Evolutionary conservation across 495 filamentous ascomycete genomes (phyloP).

Genomic region (Aspergillus haitiensis): DNA sequence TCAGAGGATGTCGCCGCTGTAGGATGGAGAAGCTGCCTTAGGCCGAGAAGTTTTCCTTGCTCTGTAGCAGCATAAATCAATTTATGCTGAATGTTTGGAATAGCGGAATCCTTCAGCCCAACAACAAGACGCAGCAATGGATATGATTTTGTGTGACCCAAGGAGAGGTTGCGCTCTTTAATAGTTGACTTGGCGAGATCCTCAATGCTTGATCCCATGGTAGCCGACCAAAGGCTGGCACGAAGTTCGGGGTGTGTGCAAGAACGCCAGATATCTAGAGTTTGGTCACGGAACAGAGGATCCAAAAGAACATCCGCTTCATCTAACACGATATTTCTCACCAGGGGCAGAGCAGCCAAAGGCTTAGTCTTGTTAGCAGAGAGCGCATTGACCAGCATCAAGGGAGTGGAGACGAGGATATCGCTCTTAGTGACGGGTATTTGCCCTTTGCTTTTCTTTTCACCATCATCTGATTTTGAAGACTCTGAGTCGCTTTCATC

Average conservation of each 20-base stretch:
- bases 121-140: slow-evolving; percentile 81
- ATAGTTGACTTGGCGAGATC: slow-evolving; percentile 66
- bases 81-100: slow-evolving; percentile 86
- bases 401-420: slow-evolving; percentile 86
- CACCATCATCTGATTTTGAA: slow-evolving; percentile 42
- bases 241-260: slow-evolving; percentile 66
- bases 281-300: slow-evolving; percentile 86
- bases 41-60: slow-evolving; percentile 85
- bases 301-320: slow-evolving; percentile 96
- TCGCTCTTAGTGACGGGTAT: slow-evolving; percentile 64
- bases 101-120: slow-evolving; percentile 90
- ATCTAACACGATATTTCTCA: slow-evolving; percentile 77
- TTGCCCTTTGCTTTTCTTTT: slow-evolving; percentile 41
- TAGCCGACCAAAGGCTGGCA: slow-evolving; percentile 89
- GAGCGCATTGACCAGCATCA: slow-evolving; percentile 73
- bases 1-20: slow-evolving; percentile 56
- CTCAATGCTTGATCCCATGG: slow-evolving; percentile 92
- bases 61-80: slow-evolving; percentile 91
- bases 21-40: slow-evolving; percentile 89
- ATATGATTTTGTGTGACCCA: slow-evolving; percentile 32
- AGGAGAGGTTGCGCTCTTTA: slow-evolving; percentile 44
- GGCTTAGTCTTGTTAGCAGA: slow-evolving; percentile 48
- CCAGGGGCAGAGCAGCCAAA: slow-evolving; percentile 55
- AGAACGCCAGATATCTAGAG: slow-evolving; percentile 78
- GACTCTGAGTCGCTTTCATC: slow-evolving; percentile 44